phyloP scores from a whole-genome alignment of 2,329 filamentous ascomycete genomes.

The Hypocreales sp. region DNA sequence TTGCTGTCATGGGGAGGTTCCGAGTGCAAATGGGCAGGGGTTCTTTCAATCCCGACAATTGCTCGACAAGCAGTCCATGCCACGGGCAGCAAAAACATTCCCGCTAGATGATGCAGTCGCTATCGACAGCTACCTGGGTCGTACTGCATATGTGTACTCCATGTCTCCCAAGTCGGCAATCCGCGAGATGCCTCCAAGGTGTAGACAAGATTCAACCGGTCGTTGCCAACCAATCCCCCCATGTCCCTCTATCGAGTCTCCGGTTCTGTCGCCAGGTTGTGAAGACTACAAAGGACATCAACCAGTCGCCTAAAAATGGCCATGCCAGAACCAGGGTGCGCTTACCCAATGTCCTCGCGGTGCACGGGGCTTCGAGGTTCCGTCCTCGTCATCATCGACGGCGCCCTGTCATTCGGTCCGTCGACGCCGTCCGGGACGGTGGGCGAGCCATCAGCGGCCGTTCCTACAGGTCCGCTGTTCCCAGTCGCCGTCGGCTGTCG shows the following conservation, averaged over 20 bases:
- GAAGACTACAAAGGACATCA: not conserved
- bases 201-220: too few relatives aligned
- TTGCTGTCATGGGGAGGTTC: too few relatives aligned
- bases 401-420: not conserved
- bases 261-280: slow-evolving; percentile 1
- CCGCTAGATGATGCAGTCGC: too few relatives aligned
- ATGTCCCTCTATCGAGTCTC: not conserved
- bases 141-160: too few relatives aligned
- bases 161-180: too few relatives aligned
- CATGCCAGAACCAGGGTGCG: not conserved
- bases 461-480: not conserved
- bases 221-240: not conserved
- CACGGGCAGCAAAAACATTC: too few relatives aligned
- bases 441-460: not conserved
- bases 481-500: not conserved
- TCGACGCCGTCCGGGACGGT: not conserved
- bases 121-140: too few relatives aligned
- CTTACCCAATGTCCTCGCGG: slow-evolving; percentile 1
- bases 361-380: not conserved
- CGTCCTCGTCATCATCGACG: not conserved
- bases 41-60: too few relatives aligned
- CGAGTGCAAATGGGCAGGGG: too few relatives aligned
- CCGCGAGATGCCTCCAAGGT: too few relatives aligned
- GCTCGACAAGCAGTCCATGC: too few relatives aligned
- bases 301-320: not conserved